phyloP scores from a whole-genome alignment of 2,329 filamentous ascomycete species.

The Aspergillus sp. region DNA sequence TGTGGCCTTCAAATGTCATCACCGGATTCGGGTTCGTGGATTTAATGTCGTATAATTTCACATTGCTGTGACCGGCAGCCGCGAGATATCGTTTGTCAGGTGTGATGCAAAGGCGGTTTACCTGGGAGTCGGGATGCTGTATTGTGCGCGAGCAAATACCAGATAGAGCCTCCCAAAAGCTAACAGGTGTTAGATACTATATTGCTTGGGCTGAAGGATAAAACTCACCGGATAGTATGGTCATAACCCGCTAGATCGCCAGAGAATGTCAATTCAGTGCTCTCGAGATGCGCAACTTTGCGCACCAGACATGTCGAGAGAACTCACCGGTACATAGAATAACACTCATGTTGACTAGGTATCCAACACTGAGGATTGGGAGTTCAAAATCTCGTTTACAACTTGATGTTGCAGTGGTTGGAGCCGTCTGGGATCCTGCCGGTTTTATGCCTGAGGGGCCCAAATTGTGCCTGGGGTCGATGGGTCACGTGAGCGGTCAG shows the following conservation, averaged over 20 bases:
- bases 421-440: slow-evolving; percentile 15
- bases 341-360: slow-evolving; percentile 56
- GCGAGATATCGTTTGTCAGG: slow-evolving; percentile 96
- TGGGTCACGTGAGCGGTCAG: slow-evolving; percentile 40
- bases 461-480: background rate
- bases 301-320: background rate
- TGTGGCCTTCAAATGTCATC: slow-evolving; percentile 93
- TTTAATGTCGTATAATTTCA: slow-evolving; percentile 98
- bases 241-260: slow-evolving; percentile 64
- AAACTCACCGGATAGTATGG: slow-evolving; percentile 68
- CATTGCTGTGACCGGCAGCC: slow-evolving; percentile 75
- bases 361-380: background rate
- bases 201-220: background rate
- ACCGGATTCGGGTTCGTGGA: slow-evolving; percentile 94
- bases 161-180: slow-evolving; percentile 97
- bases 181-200: slow-evolving; percentile 36
- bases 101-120: slow-evolving; percentile 96
- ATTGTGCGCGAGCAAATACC: slow-evolving; percentile 98
- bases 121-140: slow-evolving; percentile 95
- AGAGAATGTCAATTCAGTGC: slow-evolving; percentile 9
- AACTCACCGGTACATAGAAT: slow-evolving; percentile 65
- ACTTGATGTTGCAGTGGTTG: slow-evolving; percentile 2
- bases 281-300: background rate
- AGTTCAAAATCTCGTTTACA: slow-evolving; percentile 6
- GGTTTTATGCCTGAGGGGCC: slow-evolving; percentile 10